Percentiles rank a stretch among this genome's conserved stretches.
phyloP scores from a whole-genome alignment of 441 rosid genomes.

The Hura crepitans region DNA sequence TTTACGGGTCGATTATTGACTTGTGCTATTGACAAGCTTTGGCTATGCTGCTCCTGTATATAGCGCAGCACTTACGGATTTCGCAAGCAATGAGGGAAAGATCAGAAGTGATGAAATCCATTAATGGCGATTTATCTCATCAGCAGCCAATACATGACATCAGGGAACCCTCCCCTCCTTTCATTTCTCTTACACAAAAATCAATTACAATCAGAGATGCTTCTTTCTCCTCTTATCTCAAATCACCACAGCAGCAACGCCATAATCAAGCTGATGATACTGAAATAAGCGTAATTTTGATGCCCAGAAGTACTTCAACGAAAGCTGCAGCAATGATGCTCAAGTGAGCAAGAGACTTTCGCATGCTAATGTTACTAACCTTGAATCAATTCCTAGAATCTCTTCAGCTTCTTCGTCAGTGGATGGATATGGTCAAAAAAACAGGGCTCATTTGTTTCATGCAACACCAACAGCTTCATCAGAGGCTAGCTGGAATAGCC shows the following conservation, averaged over 20 bases:
- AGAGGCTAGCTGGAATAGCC: constrained; percentile 94
- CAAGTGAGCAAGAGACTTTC: constrained; percentile 35
- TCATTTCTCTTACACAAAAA: constrained; percentile 21
- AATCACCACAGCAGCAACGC: constrained; percentile 22
- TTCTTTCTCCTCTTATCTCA: constrained; percentile 49
- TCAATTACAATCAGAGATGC: constrained; percentile 20
- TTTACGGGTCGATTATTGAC: constrained; percentile 18
- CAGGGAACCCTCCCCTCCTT: constrained; percentile 25
- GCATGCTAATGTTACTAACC: constrained; percentile 25
- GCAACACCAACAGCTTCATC: constrained; percentile 73
- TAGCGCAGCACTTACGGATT: background rate
- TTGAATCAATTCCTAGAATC: constrained; percentile 37
- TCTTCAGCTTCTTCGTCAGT: constrained; percentile 54
- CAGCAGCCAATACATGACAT: constrained; percentile 12
- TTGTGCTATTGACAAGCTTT: constrained; percentile 1
- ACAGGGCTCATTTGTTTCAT: constrained; percentile 44
- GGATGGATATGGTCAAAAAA: constrained; percentile 35
- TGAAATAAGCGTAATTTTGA: constrained; percentile 77
- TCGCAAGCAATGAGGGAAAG: constrained; percentile 26
- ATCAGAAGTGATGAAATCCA: constrained; percentile 22
- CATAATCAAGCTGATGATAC: constrained; percentile 34
- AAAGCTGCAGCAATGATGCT: constrained; percentile 30
- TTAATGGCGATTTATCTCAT: constrained; percentile 16
- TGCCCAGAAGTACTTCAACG: constrained; percentile 77
- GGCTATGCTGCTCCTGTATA: constrained; percentile 1